Evolutionary conservation across 192 early-diverging fungal genomes (phyloP), one percentile per base, ranked within the genome.

Genomic region (Backusella morwellensis): DNA sequence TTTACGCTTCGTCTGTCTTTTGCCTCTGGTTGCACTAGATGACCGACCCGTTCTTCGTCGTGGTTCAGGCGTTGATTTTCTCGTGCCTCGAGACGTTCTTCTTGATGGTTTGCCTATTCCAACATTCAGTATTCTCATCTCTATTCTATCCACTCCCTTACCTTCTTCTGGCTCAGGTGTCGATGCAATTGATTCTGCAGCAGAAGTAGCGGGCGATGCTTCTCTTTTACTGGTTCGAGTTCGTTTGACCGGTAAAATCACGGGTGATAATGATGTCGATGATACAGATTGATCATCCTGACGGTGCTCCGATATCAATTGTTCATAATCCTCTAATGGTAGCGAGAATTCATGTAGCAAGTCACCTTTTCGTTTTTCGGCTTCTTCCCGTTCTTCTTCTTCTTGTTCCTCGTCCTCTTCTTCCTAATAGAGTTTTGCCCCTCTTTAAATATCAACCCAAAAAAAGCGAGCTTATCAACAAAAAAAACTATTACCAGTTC

Each of bases 81-180:
- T 42, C 19, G 67, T 74, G 17, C 66, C 77, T 59, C 77, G 59
- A 40, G 77, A 68, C 17, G 44, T 68, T 70, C 77, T 67, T 56
- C 21, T 74, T 29, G 66, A 72, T 23, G 70, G 38, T 74, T 79
- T 79, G 0, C 66, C 77, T 79, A n/a, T 63, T 32, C 3, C 32
- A 32, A 32, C 1, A 14, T 63, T 12, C 11, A 63, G 3, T 14
- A 41, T 40, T 23, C n/a, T 29, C 19, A n/a, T 36, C 19, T 68
- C 34, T 38, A n/a, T 68, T 19, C 35, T 9, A 19, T n/a, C 36
- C 8, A 15, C 0, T 21, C 54, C 44, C 2, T 74, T 82, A 88
- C 87, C 73, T 56, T 88, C 87, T 56, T 88, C 87, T 42, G 85
- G 84, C 9, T 87, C 87, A 11, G 87, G 85, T 32, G 86, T 86